Conservation (phyloP, 306 rosid genomes). For the Betula pendula region DNA sequence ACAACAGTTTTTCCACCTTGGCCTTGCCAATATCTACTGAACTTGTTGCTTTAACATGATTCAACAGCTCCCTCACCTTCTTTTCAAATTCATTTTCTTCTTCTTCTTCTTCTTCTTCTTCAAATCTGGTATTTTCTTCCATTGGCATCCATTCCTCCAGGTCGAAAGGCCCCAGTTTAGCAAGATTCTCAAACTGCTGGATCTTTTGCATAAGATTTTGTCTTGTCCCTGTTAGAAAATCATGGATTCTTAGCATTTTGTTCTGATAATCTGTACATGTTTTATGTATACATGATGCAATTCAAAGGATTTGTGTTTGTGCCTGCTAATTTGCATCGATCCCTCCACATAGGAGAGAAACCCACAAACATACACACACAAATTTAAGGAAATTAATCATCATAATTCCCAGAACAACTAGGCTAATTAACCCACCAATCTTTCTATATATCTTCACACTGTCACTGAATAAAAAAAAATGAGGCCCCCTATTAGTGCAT, state of each 20-base stretch:
- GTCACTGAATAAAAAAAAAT: too few species aligned
- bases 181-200: conserved; percentile 45
- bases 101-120: conserved; percentile 34
- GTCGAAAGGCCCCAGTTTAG: conserved; percentile 35
- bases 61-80: conserved; percentile 45
- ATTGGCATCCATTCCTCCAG: conserved; percentile 23
- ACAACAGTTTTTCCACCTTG: conserved; percentile 35
- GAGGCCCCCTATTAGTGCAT: too few species aligned
- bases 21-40: conserved; percentile 15
- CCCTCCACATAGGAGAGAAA: too few species aligned
- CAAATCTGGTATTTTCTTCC: conserved; percentile 26
- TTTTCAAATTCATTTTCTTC: conserved; percentile 32
- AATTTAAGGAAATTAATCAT: too few species aligned
- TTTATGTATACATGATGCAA: too few species aligned
- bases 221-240: conserved; percentile 48
- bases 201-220: conserved; percentile 44
- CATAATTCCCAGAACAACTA: too few species aligned
- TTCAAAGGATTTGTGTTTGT: background rate
- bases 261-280: background rate
- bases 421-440: too few species aligned
- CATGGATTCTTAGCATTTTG: conserved; percentile 11
- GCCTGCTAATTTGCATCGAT: too few species aligned
- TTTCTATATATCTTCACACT: too few species aligned
- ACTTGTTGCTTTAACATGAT: conserved; percentile 35
- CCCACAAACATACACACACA: too few species aligned